Percentiles rank a stretch among this genome's conserved stretches.
phyloP scores from a whole-genome alignment of 2,329 filamentous ascomycete species.

The Fusarium tanahbumbuense region DNA sequence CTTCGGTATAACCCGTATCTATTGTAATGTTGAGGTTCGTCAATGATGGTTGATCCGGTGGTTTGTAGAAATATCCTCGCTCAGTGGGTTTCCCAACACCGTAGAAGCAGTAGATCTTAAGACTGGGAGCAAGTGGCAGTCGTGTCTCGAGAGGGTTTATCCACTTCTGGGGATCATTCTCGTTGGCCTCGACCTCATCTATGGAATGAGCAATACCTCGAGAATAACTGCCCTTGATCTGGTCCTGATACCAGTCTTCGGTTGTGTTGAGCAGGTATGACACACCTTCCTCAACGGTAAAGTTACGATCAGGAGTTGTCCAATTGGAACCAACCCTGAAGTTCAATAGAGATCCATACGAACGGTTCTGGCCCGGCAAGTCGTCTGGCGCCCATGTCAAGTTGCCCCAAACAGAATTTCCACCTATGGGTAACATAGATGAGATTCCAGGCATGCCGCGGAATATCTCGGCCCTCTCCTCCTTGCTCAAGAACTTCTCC shows the following conservation, averaged over 20 bases:
- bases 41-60: conserved; percentile 71
- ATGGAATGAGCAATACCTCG: conserved; percentile 86
- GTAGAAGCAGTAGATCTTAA: conserved; percentile 99
- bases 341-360: conserved; percentile 85
- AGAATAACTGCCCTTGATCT: conserved; percentile 81
- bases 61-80: conserved; percentile 88
- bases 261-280: conserved; percentile 81
- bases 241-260: conserved; percentile 86
- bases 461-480: conserved; percentile 93
- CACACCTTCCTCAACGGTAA: conserved; percentile 83
- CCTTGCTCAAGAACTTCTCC: conserved; percentile 91
- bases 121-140: conserved; percentile 83
- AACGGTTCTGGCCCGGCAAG: conserved; percentile 74
- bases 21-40: conserved; percentile 80
- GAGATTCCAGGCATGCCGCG: conserved; percentile 96
- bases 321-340: conserved; percentile 77
- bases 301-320: conserved; percentile 75
- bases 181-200: conserved; percentile 84
- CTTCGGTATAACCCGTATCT: conserved; percentile 71
- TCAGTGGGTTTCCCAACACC: conserved; percentile 94
- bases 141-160: conserved; percentile 93
- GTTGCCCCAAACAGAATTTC: conserved; percentile 95
- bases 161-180: conserved; percentile 85
- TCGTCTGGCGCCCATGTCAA: conserved; percentile 90
- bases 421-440: conserved; percentile 95